These are phyloP conservation scores for Boletus rubroflammeus DNA, from an alignment of 768 basidiomycete genomes.

Conservation along the genomic window DNA sequence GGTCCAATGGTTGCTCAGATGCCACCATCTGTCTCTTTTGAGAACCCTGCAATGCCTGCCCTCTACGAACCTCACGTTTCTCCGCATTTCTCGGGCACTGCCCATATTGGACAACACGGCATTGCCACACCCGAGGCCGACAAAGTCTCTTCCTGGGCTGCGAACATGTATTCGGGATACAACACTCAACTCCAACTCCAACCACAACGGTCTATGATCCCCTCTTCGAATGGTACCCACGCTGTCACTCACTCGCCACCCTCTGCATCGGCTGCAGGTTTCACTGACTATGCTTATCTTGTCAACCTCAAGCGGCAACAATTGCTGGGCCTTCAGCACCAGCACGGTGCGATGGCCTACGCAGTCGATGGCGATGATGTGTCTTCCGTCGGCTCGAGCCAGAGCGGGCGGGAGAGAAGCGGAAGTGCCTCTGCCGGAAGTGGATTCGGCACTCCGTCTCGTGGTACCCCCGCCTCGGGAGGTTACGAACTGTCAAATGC, in stretches of 20 bases:
- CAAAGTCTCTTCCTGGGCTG: conserved; percentile 31
- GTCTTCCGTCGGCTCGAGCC: conserved; percentile 37
- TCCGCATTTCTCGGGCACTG: conserved; percentile 26
- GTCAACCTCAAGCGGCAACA: conserved; percentile 28
- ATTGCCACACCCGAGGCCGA: conserved; percentile 19
- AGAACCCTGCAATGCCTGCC: conserved; percentile 50
- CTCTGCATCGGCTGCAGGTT: conserved; percentile 8
- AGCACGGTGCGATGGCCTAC: conserved; percentile 21
- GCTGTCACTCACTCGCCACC: conserved; percentile 22
- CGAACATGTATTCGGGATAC: conserved; percentile 29
- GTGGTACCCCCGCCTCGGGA: conserved; percentile 26
- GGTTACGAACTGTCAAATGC: conserved; percentile 36
- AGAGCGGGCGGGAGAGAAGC: conserved; percentile 33
- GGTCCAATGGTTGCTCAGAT: conserved; percentile 46
- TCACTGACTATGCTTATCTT: conserved; percentile 24
- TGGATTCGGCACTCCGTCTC: conserved; percentile 31
- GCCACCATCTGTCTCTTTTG: conserved; percentile 42
- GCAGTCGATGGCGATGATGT: conserved; percentile 38
- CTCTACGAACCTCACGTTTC: conserved; percentile 40
- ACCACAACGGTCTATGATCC: conserved; percentile 38
- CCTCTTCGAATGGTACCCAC: conserved; percentile 42
- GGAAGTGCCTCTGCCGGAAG: conserved; percentile 36
- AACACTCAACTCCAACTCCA: conserved; percentile 25
- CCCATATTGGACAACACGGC: conserved; percentile 22
- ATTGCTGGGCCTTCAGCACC: conserved; percentile 32